Percentiles rank a stretch among this genome's conserved stretches.
phyloP scores from a whole-genome alignment of 176 grass and related monocot species.

The Paspalum vaginatum region DNA sequence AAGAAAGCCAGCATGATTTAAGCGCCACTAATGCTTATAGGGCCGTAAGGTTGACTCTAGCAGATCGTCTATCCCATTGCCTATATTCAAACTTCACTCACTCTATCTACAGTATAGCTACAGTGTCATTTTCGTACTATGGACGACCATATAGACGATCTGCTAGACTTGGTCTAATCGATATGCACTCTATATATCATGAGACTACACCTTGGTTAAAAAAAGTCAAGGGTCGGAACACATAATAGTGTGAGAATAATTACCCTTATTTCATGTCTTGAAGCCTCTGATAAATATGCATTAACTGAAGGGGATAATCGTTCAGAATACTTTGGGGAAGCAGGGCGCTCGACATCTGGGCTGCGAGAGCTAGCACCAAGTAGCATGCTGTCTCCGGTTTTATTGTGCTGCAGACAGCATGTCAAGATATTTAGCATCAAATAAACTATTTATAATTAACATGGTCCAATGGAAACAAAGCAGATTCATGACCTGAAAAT shows the following conservation, averaged over 20 bases:
- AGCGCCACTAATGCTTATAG: background rate
- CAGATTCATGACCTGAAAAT: background rate
- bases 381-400: slow-evolving; percentile 80
- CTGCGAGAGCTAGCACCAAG: slow-evolving; percentile 89
- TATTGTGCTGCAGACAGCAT: slow-evolving; percentile 77
- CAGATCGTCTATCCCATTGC: no score
- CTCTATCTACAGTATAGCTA: no score
- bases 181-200: background rate
- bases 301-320: slow-evolving; percentile 91
- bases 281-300: slow-evolving; percentile 92
- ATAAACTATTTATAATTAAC: slow-evolving; percentile 23
- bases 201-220: slow-evolving; percentile 1
- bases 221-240: slow-evolving; percentile 6
- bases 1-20: slow-evolving; percentile 30
- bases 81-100: no score
- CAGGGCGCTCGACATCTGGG: slow-evolving; percentile 78
- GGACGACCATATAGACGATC: no score
- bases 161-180: no score
- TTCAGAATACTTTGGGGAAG: slow-evolving; percentile 97
- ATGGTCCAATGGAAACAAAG: slow-evolving; percentile 25
- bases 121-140: no score
- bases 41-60: no score
- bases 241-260: slow-evolving; percentile 23
- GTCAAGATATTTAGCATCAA: slow-evolving; percentile 31
- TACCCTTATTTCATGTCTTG: slow-evolving; percentile 99